These are phyloP conservation scores for Acanthochlamys bracteata DNA, from an alignment of 106 monocot genomes.

Conservation along the genomic window DNA sequence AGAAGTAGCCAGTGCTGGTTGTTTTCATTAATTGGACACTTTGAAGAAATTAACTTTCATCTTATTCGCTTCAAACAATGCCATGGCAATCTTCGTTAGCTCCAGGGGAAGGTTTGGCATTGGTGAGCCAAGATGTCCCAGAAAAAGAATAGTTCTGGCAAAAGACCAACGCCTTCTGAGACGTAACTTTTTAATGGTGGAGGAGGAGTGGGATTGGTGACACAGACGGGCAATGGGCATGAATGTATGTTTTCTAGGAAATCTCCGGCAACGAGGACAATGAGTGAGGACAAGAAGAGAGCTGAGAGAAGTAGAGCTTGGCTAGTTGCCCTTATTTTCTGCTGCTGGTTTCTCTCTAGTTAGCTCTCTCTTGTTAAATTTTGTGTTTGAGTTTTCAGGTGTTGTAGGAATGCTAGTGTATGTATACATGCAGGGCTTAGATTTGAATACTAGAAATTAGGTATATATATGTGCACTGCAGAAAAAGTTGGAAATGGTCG, in stretches of 20 bases:
- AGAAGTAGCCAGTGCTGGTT: constrained; percentile 42
- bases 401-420: not conserved
- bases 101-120: constrained; percentile 25
- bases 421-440: not conserved
- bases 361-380: not conserved
- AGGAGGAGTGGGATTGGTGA: not conserved
- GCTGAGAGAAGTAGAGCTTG: not conserved
- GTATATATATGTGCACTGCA: not conserved
- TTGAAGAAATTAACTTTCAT: constrained; percentile 27
- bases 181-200: too few relatives aligned
- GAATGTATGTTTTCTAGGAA: not conserved
- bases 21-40: constrained; percentile 11
- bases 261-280: not conserved
- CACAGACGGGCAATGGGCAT: not conserved
- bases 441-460: not conserved
- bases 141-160: constrained; percentile 42
- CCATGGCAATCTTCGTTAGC: constrained; percentile 41
- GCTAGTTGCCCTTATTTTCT: not conserved
- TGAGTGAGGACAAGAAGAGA: not conserved
- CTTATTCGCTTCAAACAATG: constrained; percentile 45
- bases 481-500: too few relatives aligned
- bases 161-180: constrained; percentile 44
- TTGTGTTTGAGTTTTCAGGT: not conserved
- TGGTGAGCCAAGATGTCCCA: constrained; percentile 32
- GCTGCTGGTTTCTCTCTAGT: not conserved